These are phyloP conservation scores for Fusarium sp. DNA, from an alignment of 2,329 filamentous ascomycete genomes.

Conservation along the genomic window DNA sequence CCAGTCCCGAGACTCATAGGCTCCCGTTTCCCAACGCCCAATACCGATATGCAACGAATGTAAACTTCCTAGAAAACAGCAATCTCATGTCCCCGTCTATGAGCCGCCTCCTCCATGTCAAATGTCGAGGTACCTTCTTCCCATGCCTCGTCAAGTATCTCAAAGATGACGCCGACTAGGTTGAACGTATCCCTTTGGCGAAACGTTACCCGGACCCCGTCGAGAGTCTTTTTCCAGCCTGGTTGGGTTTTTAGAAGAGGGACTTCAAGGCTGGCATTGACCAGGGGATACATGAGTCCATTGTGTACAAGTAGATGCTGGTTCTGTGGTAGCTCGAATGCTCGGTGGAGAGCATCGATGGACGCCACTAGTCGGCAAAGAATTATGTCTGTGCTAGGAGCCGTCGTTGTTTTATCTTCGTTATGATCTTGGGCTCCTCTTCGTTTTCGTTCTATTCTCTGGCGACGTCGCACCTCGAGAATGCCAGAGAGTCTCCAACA, in stretches of 20 bases:
- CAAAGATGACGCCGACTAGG: slow-evolving; percentile 27
- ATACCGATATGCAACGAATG: background rate
- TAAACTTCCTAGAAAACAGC: slow-evolving; percentile 33
- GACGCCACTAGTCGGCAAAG: slow-evolving; percentile 42
- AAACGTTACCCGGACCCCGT: slow-evolving; percentile 33
- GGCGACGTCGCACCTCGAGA: slow-evolving; percentile 40
- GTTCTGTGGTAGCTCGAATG: slow-evolving; percentile 41
- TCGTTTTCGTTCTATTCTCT: slow-evolving; percentile 25
- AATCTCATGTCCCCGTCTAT: slow-evolving; percentile 26
- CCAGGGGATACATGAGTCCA: slow-evolving; percentile 36
- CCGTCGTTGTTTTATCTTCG: background rate
- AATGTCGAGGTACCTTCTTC: slow-evolving; percentile 36
- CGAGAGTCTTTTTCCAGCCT: slow-evolving; percentile 36
- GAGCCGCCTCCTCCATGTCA: slow-evolving; percentile 37
- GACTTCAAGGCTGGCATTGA: slow-evolving; percentile 41
- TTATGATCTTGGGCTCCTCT: background rate
- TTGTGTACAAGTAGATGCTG: slow-evolving; percentile 41
- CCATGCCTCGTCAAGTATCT: slow-evolving; percentile 42
- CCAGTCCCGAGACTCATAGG: no score
- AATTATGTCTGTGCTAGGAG: slow-evolving; percentile 36
- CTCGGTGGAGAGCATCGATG: slow-evolving; percentile 42
- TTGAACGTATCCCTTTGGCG: slow-evolving; percentile 28
- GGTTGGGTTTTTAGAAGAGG: slow-evolving; percentile 32
- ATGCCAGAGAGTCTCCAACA: slow-evolving; percentile 43
- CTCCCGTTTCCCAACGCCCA: no score